Percentiles rank a stretch among this genome's conserved stretches.
Evolutionary conservation across 306 rosid genomes (phyloP).

Genomic region (Elaeagnus macrophylla): DNA sequence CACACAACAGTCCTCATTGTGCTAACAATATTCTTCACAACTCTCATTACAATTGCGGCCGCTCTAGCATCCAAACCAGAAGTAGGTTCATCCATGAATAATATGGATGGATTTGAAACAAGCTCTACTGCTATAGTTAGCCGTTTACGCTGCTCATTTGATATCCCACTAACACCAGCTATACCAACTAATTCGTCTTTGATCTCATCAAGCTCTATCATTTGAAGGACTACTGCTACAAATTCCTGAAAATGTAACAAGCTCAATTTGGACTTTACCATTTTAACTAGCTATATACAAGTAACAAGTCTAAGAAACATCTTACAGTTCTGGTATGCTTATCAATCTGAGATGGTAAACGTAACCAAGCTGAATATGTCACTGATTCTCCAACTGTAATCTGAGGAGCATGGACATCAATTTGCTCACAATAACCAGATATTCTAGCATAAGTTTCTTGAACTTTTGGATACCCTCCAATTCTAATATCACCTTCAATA

Average conservation of each 20-base stretch:
- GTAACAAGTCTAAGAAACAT: not conserved
- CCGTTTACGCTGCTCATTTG: slow-evolving; percentile 47
- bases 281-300: not conserved
- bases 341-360: slow-evolving; percentile 37
- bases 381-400: slow-evolving; percentile 47
- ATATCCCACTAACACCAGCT: slow-evolving; percentile 29
- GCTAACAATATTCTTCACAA: slow-evolving; percentile 17
- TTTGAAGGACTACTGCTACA: slow-evolving; percentile 42
- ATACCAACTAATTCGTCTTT: slow-evolving; percentile 44
- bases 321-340: slow-evolving; percentile 18
- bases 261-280: not conserved
- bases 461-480: slow-evolving; percentile 47
- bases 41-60: slow-evolving; percentile 25
- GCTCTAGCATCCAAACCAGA: slow-evolving; percentile 25
- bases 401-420: slow-evolving; percentile 46
- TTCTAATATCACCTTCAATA: slow-evolving; percentile 39
- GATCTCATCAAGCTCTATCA: slow-evolving; percentile 37
- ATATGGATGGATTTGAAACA: slow-evolving; percentile 27
- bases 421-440: slow-evolving; percentile 54
- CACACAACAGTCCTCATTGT: slow-evolving; percentile 17
- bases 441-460: slow-evolving; percentile 47
- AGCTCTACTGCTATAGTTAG: slow-evolving; percentile 51
- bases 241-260: slow-evolving; percentile 27
- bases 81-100: slow-evolving; percentile 23
- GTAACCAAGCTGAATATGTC: slow-evolving; percentile 52